Conservation (phyloP, 192 early-diverging fungal genomes). For the Rhizoclosmatium sp. region DNA sequence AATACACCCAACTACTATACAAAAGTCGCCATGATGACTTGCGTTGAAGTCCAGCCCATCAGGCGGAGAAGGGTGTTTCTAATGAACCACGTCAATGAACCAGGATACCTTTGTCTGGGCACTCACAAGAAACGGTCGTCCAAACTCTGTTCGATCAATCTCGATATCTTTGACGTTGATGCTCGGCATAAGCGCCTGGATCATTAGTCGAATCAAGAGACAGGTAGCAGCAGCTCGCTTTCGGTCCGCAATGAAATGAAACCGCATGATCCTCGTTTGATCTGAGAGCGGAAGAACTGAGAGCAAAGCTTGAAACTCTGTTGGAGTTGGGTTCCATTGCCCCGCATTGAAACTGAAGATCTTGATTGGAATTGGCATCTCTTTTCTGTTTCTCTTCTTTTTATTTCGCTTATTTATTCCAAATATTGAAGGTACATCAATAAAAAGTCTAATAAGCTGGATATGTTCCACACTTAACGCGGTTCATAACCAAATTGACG, state of each 20-base stretch:
- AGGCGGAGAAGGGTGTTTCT: constrained; percentile 1
- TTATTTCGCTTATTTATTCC: background rate
- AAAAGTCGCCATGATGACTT: constrained; percentile 32
- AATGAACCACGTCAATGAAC: background rate
- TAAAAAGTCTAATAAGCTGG: background rate
- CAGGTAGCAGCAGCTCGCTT: background rate
- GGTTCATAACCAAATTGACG: background rate
- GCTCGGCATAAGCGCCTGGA: background rate
- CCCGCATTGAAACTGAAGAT: background rate
- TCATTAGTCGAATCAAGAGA: constrained; percentile 9
- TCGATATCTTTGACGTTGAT: background rate
- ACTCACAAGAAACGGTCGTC: constrained; percentile 21
- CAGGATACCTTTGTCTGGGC: background rate
- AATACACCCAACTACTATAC: background rate
- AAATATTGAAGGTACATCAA: background rate
- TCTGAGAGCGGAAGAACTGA: constrained; percentile 7
- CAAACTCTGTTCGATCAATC: constrained; percentile 17
- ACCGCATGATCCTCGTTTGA: background rate
- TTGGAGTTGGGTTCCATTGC: background rate
- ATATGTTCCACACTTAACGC: background rate
- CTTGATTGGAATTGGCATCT: background rate
- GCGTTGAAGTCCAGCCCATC: constrained; percentile 17
- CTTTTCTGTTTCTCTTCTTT: background rate
- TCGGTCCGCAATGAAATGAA: constrained; percentile 20
- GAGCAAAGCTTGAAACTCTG: background rate